A percentile compares a stretch with the other conserved stretches of the same genome.
Evolutionary conservation across 176 grass and related monocot species (phyloP).

Genomic region (Oryza australiensis): DNA sequence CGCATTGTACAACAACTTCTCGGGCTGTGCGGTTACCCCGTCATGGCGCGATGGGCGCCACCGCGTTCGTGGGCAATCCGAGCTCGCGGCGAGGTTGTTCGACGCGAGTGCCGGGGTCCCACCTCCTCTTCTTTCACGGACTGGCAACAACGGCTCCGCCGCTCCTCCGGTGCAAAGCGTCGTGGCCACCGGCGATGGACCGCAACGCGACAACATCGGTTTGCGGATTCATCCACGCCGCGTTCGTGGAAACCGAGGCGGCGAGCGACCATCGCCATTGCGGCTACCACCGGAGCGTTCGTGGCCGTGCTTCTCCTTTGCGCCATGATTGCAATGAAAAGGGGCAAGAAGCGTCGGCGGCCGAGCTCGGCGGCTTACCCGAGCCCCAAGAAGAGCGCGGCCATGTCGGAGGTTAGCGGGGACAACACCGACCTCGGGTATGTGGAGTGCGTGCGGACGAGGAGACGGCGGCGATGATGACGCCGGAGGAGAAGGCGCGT

Average conservation of each 20-base stretch:
- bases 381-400: constrained; percentile 58
- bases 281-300: constrained; percentile 31
- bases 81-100: constrained; percentile 67
- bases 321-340: constrained; percentile 42
- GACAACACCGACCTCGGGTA: constrained; percentile 41
- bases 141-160: constrained; percentile 21
- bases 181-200: constrained; percentile 15
- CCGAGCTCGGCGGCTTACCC: constrained; percentile 46
- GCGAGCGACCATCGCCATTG: constrained; percentile 32
- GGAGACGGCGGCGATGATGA: constrained; percentile 64
- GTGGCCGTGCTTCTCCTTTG: constrained; percentile 50
- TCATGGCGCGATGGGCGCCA: constrained; percentile 42
- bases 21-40: constrained; percentile 64
- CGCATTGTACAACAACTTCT: constrained; percentile 84
- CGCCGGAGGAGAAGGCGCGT: constrained; percentile 79
- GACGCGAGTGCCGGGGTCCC: constrained; percentile 65
- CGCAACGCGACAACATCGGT: constrained; percentile 34
- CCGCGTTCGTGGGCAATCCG: constrained; percentile 66
- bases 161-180: constrained; percentile 42
- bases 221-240: constrained; percentile 47
- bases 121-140: constrained; percentile 69
- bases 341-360: constrained; percentile 44
- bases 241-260: constrained; percentile 34
- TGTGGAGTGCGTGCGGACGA: constrained; percentile 51
- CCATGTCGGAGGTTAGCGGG: constrained; percentile 36